phyloP scores from a whole-genome alignment of 2,329 filamentous ascomycete species.

The Chaetomiaceae sp. region DNA sequence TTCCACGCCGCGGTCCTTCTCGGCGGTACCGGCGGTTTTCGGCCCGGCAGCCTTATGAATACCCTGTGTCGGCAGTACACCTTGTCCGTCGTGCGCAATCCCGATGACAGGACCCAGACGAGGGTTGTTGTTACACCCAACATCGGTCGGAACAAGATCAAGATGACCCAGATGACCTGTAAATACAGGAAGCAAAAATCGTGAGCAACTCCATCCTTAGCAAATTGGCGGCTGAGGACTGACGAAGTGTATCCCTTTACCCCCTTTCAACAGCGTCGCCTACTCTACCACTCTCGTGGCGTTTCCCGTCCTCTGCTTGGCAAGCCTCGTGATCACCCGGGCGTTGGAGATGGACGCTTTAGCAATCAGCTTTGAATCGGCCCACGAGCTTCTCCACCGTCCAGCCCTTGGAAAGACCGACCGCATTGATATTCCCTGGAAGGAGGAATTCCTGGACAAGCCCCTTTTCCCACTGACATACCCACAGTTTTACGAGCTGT shows the following conservation, averaged over 20 bases:
- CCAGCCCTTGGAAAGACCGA: slow-evolving; percentile 5
- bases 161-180: slow-evolving; percentile 2
- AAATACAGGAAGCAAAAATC: slow-evolving; percentile 13
- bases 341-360: slow-evolving; percentile 10
- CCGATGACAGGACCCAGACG: neutral
- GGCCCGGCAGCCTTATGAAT: slow-evolving; percentile 2
- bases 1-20: neutral
- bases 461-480: slow-evolving; percentile 16
- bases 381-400: slow-evolving; percentile 5
- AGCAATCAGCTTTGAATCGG: slow-evolving; percentile 2
- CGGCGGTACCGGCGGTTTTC: slow-evolving; percentile 1
- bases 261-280: slow-evolving; percentile 8
- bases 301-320: slow-evolving; percentile 8
- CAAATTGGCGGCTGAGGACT: slow-evolving; percentile 6
- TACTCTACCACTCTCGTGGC: slow-evolving; percentile 12
- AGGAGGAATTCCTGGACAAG: slow-evolving; percentile 13
- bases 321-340: slow-evolving; percentile 12
- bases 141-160: slow-evolving; percentile 9
- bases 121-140: slow-evolving; percentile 1
- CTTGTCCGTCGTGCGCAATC: slow-evolving; percentile 8
- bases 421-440: slow-evolving; percentile 13
- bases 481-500: slow-evolving; percentile 2
- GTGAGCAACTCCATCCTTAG: slow-evolving; percentile 8
- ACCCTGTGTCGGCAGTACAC: slow-evolving; percentile 5
- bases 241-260: slow-evolving; percentile 12